Evolutionary conservation across 225 moss, liverwort and hornwort genomes (phyloP), one percentile per base, ranked within the genome.

Genomic region (Rhytidiadelphus loreus): DNA sequence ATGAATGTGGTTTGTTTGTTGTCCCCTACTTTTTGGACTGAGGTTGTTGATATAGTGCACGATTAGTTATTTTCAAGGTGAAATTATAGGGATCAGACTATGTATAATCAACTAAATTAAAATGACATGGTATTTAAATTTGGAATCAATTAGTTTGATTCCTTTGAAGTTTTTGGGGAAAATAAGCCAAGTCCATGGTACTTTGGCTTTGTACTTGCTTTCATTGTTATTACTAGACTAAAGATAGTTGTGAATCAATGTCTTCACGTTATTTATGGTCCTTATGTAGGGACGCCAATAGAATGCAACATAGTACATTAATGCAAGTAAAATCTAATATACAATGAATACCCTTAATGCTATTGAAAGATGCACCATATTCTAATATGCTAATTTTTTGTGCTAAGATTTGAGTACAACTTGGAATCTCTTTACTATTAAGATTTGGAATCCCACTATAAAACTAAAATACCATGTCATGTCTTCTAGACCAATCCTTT

Each of bases 141-240:
- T 4, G 4, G 1, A n/a, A 23, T 68, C 13, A 68, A n/a, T 23
- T 0, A n/a, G 0, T 68, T n/a, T 68, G 22, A n/a, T n/a, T n/a
- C 12, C 7, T 7, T 1, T 2, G 0, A n/a, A 23, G 4, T 22
- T 66, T n/a, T 68, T 22, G 7, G 23, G 2, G 0, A 23, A 0
- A n/a, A n/a, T 22, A n/a, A n/a, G 1, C 23, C 0, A 23, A n/a
- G 22, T 1, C 37, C 1, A 7, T 22, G 23, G 7, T 23, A 68
- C 23, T 68, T 11, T 68, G 12, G 7, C 8, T 69, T 69, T 39
- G 24, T 11, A 66, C 64, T 35, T 65, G 35, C 19, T 3, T 35
- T 65, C 19, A 65, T 2, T 1, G 1, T 35, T 35, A 64, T 37
- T 3, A 2, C 23, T 0, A 8, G 0, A 4, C 8, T 1, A 41